A percentile compares a stretch with the other conserved stretches of the same genome.
Evolutionary conservation across 139 green algal genomes (phyloP).

Genomic region (Chlorella sorokiniana): DNA sequence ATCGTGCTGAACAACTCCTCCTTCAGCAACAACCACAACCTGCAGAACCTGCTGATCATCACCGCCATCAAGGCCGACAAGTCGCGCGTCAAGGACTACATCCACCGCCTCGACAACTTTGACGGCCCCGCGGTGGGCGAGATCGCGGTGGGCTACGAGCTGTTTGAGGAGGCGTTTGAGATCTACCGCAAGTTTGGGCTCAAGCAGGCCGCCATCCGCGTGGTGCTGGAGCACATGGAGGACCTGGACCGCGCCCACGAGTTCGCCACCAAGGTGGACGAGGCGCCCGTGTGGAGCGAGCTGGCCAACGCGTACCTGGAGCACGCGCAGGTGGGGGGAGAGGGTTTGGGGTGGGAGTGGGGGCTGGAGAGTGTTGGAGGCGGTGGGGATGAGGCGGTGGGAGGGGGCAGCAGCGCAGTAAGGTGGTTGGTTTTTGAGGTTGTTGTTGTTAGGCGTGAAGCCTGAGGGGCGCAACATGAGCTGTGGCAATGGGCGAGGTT

Average conservation of each 20-base stretch:
- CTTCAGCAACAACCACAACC: slow-evolving; percentile 99
- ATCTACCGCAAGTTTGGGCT: slow-evolving; percentile 98
- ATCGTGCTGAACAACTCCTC: slow-evolving; percentile 98
- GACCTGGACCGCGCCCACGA: slow-evolving; percentile 88
- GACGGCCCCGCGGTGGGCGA: slow-evolving; percentile 92
- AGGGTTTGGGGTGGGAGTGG: background rate
- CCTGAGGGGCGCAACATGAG: too few species aligned
- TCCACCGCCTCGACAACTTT: slow-evolving; percentile 98
- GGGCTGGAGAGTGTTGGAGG: background rate
- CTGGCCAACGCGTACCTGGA: slow-evolving; percentile 92
- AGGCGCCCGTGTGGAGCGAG: slow-evolving; percentile 91
- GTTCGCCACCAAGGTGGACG: slow-evolving; percentile 80
- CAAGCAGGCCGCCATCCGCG: slow-evolving; percentile 81
- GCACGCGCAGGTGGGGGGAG: slow-evolving; percentile 50
- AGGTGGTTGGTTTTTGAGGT: too few species aligned
- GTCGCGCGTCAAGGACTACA: slow-evolving; percentile 91
- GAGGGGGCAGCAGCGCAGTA: too few species aligned
- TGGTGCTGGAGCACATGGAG: slow-evolving; percentile 92
- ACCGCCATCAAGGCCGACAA: slow-evolving; percentile 95
- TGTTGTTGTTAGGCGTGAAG: too few species aligned
- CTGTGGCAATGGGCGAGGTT: too few species aligned
- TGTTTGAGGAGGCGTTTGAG: slow-evolving; percentile 98
- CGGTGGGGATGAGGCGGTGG: background rate
- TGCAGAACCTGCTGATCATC: slow-evolving; percentile 98
- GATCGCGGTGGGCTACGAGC: slow-evolving; percentile 80